A percentile compares a stretch with the other conserved stretches of the same genome.
These are phyloP conservation scores for Ophiostoma ips DNA, from an alignment of 2,329 filamentous ascomycete species.

Conservation along the genomic window DNA sequence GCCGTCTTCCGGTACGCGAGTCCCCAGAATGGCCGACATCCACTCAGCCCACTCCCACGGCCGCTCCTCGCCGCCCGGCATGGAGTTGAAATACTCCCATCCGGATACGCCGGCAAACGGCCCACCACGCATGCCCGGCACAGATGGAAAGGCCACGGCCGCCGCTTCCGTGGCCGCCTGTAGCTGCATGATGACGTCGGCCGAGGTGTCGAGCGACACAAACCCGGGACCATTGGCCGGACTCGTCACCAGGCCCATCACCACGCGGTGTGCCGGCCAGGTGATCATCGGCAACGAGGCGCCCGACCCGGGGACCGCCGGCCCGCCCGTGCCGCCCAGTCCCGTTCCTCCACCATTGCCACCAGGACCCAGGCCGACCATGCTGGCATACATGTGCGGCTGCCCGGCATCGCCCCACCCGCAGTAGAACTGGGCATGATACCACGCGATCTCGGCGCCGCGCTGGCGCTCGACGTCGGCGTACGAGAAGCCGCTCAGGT, in stretches of 20 bases:
- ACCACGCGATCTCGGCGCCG: conserved; percentile 56
- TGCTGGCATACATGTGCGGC: conserved; percentile 31
- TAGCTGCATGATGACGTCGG: conserved; percentile 36
- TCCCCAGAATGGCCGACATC: conserved; percentile 35
- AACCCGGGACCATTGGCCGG: conserved; percentile 54
- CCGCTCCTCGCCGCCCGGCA: conserved; percentile 41
- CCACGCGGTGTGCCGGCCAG: conserved; percentile 54
- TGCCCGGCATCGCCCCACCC: conserved; percentile 58
- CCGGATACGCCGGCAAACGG: conserved; percentile 68
- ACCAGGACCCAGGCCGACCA: conserved; percentile 44
- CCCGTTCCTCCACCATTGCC: conserved; percentile 37
- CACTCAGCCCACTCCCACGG: conserved; percentile 63
- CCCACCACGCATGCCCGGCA: not conserved
- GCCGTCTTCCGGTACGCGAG: conserved; percentile 4
- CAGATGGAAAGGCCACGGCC: not conserved
- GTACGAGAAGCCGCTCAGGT: conserved; percentile 66
- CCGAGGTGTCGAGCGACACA: conserved; percentile 44
- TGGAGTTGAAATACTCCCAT: conserved; percentile 73
- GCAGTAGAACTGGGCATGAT: conserved; percentile 76
- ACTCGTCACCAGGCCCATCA: conserved; percentile 63
- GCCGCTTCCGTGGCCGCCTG: conserved; percentile 21
- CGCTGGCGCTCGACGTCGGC: conserved; percentile 51
- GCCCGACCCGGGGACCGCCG: not conserved
- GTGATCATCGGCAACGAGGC: conserved; percentile 37
- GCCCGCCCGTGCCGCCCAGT: conserved; percentile 58